Evolutionary conservation across 768 basidiomycete species (phyloP), one percentile per base, ranked within the genome.

Genomic region (Auriculariales sp.): DNA sequence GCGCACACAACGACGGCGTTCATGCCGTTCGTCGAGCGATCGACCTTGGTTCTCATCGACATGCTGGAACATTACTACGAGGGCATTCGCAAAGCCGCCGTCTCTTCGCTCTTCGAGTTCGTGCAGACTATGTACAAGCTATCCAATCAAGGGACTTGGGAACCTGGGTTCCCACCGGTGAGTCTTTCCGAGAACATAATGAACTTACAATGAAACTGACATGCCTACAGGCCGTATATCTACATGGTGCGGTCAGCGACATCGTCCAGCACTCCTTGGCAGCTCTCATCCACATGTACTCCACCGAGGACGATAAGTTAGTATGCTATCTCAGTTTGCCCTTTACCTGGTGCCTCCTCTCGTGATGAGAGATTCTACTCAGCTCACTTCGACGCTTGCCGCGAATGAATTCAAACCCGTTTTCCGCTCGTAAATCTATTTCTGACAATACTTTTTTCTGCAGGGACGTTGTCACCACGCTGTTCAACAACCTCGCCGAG

Each of bases 261-360:
- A 74, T 98, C 42, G 79, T 90, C 52, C 74, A 74, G 4, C 83
- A 87, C 56, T 74, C 81, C 39, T 62, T 98, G 39, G 73, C 73
- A 5, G 74, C 79, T 24, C 72, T 98, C 28, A 62, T 97, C 52
- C 85, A 92, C 49, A 82, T 91, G 79, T 94, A 88, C 65, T 82
- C 86, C 58, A 78, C 81, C 3, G 95, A 99, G 66, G 95, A 99
- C 59, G 91, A 94, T 72, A 94, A 97, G 91, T 95, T 61, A 70
- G 89, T 77, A 1, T 34, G 31, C 10, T 56, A 42, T 46, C 10
- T 54, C 59, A 51, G 22, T 31, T 55, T 46, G 50, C 33, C 31
- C 47, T 35, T 15, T 24, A 6, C 22, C 28, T 22, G 6, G 46
- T 48, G 29, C 39, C 39, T 15, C n/a, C n/a, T n/a, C 29, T 14